Conservation (phyloP, 768 basidiomycete genomes). For the Amanita thiersii region DNA sequence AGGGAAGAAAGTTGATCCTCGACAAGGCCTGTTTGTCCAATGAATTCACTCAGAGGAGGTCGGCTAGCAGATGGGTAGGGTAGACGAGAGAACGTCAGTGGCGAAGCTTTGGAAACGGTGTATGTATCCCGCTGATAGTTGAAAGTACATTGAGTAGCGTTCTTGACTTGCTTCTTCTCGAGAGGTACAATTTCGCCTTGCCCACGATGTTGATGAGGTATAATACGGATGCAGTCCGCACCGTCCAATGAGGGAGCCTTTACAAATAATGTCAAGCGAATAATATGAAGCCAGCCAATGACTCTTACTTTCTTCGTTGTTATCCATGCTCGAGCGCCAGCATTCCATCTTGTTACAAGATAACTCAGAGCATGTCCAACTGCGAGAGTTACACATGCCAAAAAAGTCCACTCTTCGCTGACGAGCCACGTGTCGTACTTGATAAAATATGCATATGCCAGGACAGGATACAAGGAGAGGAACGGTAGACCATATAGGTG, state of each 20-base stretch:
- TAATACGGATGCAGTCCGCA: conserved; percentile 75
- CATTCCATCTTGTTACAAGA: conserved; percentile 85
- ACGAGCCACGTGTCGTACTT: conserved; percentile 87
- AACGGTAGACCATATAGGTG: conserved; percentile 75
- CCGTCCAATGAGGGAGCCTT: conserved; percentile 60
- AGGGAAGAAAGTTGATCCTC: conserved; percentile 40
- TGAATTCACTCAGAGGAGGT: conserved; percentile 63
- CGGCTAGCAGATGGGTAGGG: conserved; percentile 78
- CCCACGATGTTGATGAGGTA: conserved; percentile 76
- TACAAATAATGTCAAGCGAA: conserved; percentile 1
- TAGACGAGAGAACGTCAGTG: conserved; percentile 64
- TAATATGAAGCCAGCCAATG: conserved; percentile 2
- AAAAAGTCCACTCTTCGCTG: conserved; percentile 97
- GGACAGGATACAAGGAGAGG: conserved; percentile 71
- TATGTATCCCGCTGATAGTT: conserved; percentile 95
- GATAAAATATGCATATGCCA: conserved; percentile 87
- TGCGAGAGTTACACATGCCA: conserved; percentile 79
- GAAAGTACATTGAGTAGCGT: conserved; percentile 71
- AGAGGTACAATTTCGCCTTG: conserved; percentile 84
- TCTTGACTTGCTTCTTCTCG: conserved; percentile 48
- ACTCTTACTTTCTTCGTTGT: conserved; percentile 62
- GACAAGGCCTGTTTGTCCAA: conserved; percentile 48
- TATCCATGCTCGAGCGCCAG: conserved; percentile 68
- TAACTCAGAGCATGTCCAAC: conserved; percentile 90
- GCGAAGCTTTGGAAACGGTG: conserved; percentile 49